phyloP scores from a whole-genome alignment of 257 asterid species.

The Ophiorrhiza pumila region DNA sequence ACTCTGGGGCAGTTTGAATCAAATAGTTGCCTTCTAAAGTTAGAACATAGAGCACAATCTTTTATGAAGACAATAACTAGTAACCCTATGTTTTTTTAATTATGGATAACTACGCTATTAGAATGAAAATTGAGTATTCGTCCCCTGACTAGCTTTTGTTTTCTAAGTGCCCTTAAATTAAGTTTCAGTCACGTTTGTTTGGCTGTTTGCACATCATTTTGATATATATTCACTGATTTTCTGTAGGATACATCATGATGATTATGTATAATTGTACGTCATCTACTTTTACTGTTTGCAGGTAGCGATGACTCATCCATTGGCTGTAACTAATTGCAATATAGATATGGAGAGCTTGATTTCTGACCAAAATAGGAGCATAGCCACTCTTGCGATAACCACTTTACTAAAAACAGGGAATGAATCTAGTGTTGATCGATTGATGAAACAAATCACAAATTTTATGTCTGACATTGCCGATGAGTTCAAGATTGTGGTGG shows the following conservation, averaged over 20 bases:
- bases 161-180: not conserved
- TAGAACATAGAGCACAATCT: not conserved
- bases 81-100: not conserved
- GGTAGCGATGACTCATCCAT: slow-evolving; percentile 96
- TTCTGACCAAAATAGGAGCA: slow-evolving; percentile 90
- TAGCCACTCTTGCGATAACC: slow-evolving; percentile 91
- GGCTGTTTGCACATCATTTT: not conserved
- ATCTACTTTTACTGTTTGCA: slow-evolving; percentile 30
- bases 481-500: slow-evolving; percentile 96
- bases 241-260: not conserved
- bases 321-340: slow-evolving; percentile 91
- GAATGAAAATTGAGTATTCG: not conserved
- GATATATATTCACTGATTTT: not conserved
- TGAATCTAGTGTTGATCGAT: slow-evolving; percentile 89
- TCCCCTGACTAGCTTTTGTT: not conserved
- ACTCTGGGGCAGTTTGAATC: not conserved
- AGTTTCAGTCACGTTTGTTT: too few relatives aligned
- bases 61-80: not conserved
- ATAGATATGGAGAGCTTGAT: slow-evolving; percentile 97
- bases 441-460: slow-evolving; percentile 90
- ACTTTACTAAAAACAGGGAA: slow-evolving; percentile 93
- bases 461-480: slow-evolving; percentile 98
- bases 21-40: not conserved
- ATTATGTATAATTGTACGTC: not conserved
- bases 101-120: not conserved